Base-by-base conservation (phyloP, 169 alveolate genomes). In the Plasmodium fragile region DNA sequence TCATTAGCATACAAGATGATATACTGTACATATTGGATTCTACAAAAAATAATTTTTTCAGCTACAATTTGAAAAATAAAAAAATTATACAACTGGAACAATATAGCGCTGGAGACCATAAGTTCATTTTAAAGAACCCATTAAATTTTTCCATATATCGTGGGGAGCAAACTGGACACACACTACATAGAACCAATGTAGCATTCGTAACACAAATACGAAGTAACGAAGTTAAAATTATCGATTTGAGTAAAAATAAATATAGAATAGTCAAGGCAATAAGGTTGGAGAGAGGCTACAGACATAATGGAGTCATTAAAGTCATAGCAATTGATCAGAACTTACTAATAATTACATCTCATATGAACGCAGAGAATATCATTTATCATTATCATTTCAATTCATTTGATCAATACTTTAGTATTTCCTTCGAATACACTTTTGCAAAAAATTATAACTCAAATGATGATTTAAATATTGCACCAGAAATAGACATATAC, bases 331-430 rank as follows among this genome's bases (percentile, higher is more conserved):
- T 91, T 10, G 83, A 91, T 16, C 80, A 91, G n/a, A 91, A 69
- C 18, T 91, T 91, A 81, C 25, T 91, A 91, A 91, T 91, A 80
- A 55, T 91, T 32, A 91, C 94, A 30, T 65, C 94, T 34, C 82
- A 43, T 28, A 59, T 18, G 4, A 5, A 78, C 34, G 59, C 81
- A 36, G 69, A 41, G 25, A 91, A 91, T 91, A 18, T 22, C n/a
- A 70, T 91, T 79, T 91, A 91, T 72, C 94, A 91, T 55, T 91
- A 91, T 81, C 80, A 91, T 52, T 91, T 91, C 77, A 91, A 91
- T 49, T 81, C 92, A 13, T 91, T 91, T 71, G 83, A 72, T 81
- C 80, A 91, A 3, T 91, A 91, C 82, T 91, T 91, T 80, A 69
- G 34, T 4, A 91, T 91, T 28, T 79, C 92, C 75, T 79, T 91